These are phyloP conservation scores for Melastoma candidum DNA, from an alignment of 441 rosid genomes.

Conservation along the genomic window DNA sequence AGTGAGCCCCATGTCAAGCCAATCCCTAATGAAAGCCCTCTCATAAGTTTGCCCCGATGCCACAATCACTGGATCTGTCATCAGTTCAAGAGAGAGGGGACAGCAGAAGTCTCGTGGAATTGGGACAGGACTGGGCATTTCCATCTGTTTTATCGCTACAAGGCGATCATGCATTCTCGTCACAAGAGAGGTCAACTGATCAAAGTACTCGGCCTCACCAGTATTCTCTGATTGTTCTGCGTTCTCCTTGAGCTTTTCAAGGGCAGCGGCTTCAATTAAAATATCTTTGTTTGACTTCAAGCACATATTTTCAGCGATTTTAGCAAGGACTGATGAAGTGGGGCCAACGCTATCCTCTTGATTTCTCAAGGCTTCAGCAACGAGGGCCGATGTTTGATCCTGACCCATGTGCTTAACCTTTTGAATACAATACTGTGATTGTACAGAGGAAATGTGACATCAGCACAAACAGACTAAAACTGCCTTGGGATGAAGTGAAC, in stretches of 20 bases:
- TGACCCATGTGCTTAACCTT: slow-evolving; percentile 49
- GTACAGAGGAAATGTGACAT: slow-evolving; percentile 17
- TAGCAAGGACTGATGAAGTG: slow-evolving; percentile 46
- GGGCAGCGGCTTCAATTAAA: slow-evolving; percentile 84
- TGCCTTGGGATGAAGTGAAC: too few relatives aligned
- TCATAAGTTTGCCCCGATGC: slow-evolving; percentile 94
- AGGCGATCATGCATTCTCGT: slow-evolving; percentile 66
- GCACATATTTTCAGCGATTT: slow-evolving; percentile 54
- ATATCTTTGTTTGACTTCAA: slow-evolving; percentile 83
- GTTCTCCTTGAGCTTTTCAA: slow-evolving; percentile 68
- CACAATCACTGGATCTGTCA: slow-evolving; percentile 96
- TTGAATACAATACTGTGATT: slow-evolving; percentile 51
- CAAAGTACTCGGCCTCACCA: slow-evolving; percentile 48
- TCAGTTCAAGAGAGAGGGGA: slow-evolving; percentile 87
- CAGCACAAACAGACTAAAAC: too few relatives aligned
- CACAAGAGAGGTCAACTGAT: slow-evolving; percentile 49
- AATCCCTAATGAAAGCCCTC: slow-evolving; percentile 67
- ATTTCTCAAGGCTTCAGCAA: slow-evolving; percentile 46
- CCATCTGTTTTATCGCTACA: slow-evolving; percentile 50
- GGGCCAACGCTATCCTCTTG: slow-evolving; percentile 45
- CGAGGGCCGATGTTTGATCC: slow-evolving; percentile 39
- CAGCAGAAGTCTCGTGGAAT: slow-evolving; percentile 87
- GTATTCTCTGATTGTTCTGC: slow-evolving; percentile 63
- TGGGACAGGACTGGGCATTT: slow-evolving; percentile 43
- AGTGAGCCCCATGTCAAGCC: slow-evolving; percentile 84